Evolutionary conservation across 148 eudicot species (phyloP).

Genomic region (Suaeda aralocaspica): DNA sequence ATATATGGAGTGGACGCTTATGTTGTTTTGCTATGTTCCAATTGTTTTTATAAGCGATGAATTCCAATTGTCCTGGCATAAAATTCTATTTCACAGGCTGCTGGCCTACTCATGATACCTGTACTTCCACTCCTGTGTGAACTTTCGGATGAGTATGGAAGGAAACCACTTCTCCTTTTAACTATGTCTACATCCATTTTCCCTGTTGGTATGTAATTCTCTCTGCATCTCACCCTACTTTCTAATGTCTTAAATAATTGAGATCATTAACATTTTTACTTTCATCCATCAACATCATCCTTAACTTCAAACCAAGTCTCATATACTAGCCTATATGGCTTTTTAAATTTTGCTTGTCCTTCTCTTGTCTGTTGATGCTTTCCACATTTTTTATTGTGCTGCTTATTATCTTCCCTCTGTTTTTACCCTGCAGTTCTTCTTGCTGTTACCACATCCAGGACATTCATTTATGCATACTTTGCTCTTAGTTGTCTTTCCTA

Average conservation of each 20-base stretch:
- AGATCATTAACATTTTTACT: neutral
- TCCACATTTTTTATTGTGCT: neutral
- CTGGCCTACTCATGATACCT: slow-evolving; percentile 30
- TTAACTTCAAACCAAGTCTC: neutral
- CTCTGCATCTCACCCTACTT: too few species aligned
- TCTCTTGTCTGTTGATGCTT: neutral
- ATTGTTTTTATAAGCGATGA: neutral
- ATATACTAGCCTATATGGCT: neutral
- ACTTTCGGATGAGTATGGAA: slow-evolving; percentile 37
- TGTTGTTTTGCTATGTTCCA: neutral
- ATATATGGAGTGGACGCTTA: neutral
- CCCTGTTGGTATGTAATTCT: slow-evolving; percentile 24
- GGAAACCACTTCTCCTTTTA: slow-evolving; percentile 33
- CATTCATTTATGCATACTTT: slow-evolving; percentile 63
- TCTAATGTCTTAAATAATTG: neutral
- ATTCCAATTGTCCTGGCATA: neutral
- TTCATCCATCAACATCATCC: neutral
- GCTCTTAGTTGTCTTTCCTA: slow-evolving; percentile 55
- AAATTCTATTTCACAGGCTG: slow-evolving; percentile 15
- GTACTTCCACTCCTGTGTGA: slow-evolving; percentile 29
- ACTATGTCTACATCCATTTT: slow-evolving; percentile 27
- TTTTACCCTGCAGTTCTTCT: slow-evolving; percentile 52
- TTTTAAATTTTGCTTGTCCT: neutral
- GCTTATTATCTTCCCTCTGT: neutral
- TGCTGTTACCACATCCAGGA: slow-evolving; percentile 47